These are phyloP conservation scores for Fusarium nanum DNA, from an alignment of 2,329 filamentous ascomycete species.

Conservation along the genomic window DNA sequence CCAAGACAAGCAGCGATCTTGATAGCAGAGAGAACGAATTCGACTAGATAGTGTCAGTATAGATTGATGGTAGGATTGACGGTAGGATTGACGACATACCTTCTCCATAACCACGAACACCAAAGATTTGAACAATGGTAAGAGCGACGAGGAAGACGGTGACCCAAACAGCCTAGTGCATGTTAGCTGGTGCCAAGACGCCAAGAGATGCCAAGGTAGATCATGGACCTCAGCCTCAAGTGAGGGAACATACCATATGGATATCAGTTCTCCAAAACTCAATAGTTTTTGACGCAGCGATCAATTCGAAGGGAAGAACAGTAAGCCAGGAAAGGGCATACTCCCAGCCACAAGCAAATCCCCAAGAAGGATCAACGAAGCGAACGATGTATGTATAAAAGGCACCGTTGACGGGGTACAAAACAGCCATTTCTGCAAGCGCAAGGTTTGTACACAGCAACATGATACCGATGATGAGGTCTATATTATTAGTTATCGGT, in stretches of 20 bases:
- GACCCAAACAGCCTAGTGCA: slow-evolving; percentile 74
- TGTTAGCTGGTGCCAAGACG: slow-evolving; percentile 20
- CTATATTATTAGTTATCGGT: background rate
- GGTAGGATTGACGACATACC: slow-evolving; percentile 54
- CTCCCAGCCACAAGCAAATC: slow-evolving; percentile 96
- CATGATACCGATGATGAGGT: slow-evolving; percentile 52
- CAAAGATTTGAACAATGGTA: slow-evolving; percentile 85
- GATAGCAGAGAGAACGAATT: slow-evolving; percentile 86
- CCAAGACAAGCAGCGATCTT: slow-evolving; percentile 62
- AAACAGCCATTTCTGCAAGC: slow-evolving; percentile 88
- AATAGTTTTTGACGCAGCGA: slow-evolving; percentile 85
- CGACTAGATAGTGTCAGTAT: slow-evolving; percentile 55
- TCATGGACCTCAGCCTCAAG: background rate
- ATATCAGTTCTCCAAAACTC: slow-evolving; percentile 78
- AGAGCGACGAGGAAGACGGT: slow-evolving; percentile 83
- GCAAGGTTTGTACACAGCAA: slow-evolving; percentile 77
- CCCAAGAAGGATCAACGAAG: slow-evolving; percentile 93
- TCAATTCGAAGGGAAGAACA: slow-evolving; percentile 85
- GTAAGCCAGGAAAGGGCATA: slow-evolving; percentile 91
- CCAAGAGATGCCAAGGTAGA: slow-evolving; percentile 5
- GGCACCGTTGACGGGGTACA: slow-evolving; percentile 90
- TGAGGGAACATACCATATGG: slow-evolving; percentile 56
- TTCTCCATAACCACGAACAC: slow-evolving; percentile 88
- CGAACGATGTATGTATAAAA: slow-evolving; percentile 93
- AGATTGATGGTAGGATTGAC: fast-evolving